phyloP scores from a whole-genome alignment of 495 filamentous ascomycete genomes.

The Ascodesmis nigricans region DNA sequence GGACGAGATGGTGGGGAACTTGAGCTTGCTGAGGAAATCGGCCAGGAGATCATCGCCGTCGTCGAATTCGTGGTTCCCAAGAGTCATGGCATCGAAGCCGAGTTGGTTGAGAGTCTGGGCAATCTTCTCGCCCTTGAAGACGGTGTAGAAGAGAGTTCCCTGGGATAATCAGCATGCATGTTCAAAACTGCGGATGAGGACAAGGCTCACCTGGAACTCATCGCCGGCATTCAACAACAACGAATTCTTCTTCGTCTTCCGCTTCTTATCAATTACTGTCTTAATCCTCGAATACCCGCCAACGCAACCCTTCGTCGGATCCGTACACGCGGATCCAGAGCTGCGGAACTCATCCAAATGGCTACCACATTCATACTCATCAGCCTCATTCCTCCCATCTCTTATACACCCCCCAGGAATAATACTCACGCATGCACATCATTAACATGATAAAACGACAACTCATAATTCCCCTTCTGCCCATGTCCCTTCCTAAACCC shows the following conservation, averaged over 20 bases:
- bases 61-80: conserved; percentile 40
- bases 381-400: not conserved
- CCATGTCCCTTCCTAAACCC: not conserved
- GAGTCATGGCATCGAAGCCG: conserved; percentile 36
- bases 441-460: conserved; percentile 41
- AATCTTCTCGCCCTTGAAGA: conserved; percentile 39
- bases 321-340: conserved; percentile 32
- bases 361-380: conserved; percentile 1
- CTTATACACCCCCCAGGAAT: not conserved
- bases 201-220: conserved; percentile 34
- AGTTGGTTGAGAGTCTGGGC: conserved; percentile 37
- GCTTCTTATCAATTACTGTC: conserved; percentile 28
- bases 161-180: not conserved
- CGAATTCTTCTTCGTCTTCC: conserved; percentile 31
- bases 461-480: conserved; percentile 31
- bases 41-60: conserved; percentile 16
- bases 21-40: conserved; percentile 27
- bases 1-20: conserved; percentile 34
- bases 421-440: conserved; percentile 31
- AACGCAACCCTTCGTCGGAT: conserved; percentile 29
- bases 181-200: not conserved
- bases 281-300: conserved; percentile 38
- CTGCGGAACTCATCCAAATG: conserved; percentile 35
- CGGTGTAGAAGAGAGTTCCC: conserved; percentile 36
- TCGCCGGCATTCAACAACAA: conserved; percentile 35